A percentile compares a stretch with the other conserved stretches of the same genome.
Evolutionary conservation across 495 filamentous ascomycete genomes (phyloP).

Genomic region (Aspergillus leporis): DNA sequence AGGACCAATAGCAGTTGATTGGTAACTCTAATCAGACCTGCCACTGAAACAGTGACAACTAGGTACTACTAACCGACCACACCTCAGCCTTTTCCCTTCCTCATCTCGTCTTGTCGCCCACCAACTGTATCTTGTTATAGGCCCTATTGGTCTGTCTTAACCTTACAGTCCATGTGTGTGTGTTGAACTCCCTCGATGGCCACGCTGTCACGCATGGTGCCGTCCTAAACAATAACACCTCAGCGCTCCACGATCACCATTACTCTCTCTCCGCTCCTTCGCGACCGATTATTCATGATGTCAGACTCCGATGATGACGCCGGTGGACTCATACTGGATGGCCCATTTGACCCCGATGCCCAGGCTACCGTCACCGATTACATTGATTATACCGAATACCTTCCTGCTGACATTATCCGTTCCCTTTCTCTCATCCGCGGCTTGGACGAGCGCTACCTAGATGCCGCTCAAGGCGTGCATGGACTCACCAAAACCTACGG

Average conservation of each 20-base stretch:
- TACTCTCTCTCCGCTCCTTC: constrained; percentile 16
- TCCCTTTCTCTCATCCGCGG: constrained; percentile 86
- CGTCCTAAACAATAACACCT: constrained; percentile 3
- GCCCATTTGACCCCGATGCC: constrained; percentile 79
- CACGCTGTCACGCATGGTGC: constrained; percentile 23
- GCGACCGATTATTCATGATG: constrained; percentile 20
- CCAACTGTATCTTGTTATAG: neutral
- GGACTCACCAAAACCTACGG: constrained; percentile 73
- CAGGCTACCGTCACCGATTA: constrained; percentile 93
- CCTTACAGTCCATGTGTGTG: constrained; percentile 5
- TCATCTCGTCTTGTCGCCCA: neutral
- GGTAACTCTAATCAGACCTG: neutral
- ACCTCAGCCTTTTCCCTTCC: neutral
- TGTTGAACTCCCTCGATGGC: constrained; percentile 16
- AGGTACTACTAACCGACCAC: too few species aligned
- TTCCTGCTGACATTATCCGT: constrained; percentile 87
- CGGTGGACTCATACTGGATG: constrained; percentile 50
- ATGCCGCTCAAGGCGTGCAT: constrained; percentile 67
- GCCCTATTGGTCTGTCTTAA: neutral
- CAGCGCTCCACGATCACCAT: constrained; percentile 13
- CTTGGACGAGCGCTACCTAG: constrained; percentile 70
- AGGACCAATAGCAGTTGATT: neutral
- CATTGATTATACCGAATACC: constrained; percentile 95
- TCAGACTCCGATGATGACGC: constrained; percentile 43
- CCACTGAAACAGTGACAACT: neutral